These are phyloP conservation scores for Populus simonii DNA, from an alignment of 345 rosid species.

Conservation along the genomic window DNA sequence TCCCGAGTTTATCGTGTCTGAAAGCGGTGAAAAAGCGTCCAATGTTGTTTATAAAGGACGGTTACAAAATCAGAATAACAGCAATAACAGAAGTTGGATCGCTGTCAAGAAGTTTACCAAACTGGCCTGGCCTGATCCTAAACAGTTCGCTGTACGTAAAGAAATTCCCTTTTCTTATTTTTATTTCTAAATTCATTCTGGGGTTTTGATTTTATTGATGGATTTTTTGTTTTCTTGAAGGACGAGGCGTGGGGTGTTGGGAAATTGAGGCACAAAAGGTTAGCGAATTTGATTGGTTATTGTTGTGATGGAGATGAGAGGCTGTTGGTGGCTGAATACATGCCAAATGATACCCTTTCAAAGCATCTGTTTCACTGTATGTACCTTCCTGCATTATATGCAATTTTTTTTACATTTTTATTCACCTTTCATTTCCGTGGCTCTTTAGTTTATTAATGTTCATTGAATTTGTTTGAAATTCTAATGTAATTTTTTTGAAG, in stretches of 20 bases:
- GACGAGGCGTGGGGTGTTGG: constrained; percentile 85
- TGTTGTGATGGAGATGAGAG: constrained; percentile 97
- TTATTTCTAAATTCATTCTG: background rate
- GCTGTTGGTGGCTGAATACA: constrained; percentile 79
- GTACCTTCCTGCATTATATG: constrained; percentile 48
- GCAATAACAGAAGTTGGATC: constrained; percentile 47
- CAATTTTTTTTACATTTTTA: background rate
- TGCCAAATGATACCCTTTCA: constrained; percentile 81
- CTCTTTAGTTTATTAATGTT: background rate
- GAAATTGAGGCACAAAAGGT: constrained; percentile 60
- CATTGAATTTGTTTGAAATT: background rate
- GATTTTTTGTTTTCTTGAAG: constrained; percentile 19
- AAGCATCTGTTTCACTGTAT: constrained; percentile 91
- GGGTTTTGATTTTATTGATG: constrained; percentile 18
- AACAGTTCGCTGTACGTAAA: constrained; percentile 65
- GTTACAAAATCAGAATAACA: constrained; percentile 32
- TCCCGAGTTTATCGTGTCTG: constrained; percentile 68
- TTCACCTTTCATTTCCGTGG: background rate
- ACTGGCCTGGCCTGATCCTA: constrained; percentile 87
- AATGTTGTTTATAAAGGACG: constrained; percentile 79
- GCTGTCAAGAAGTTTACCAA: constrained; percentile 78
- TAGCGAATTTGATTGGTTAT: constrained; percentile 88
- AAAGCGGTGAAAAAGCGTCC: constrained; percentile 72
- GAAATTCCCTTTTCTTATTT: background rate
- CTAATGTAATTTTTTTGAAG: background rate